Conservation (phyloP, 192 early-diverging fungal genomes). For the Chytriomyces hyalinus region DNA sequence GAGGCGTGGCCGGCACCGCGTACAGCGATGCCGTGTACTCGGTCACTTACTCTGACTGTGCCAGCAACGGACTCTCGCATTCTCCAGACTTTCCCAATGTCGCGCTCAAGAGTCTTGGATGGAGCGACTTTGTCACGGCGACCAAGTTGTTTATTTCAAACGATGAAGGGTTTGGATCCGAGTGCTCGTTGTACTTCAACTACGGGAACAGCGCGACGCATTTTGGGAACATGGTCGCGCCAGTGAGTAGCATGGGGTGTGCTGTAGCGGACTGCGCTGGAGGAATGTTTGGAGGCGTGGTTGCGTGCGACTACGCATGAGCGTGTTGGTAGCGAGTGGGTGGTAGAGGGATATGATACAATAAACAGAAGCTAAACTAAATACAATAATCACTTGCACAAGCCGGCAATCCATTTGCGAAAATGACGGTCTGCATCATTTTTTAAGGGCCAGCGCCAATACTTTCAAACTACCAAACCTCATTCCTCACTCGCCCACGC, state of each 20-base stretch:
- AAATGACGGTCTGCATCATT: not conserved
- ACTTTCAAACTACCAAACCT: not conserved
- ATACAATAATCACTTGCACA: not conserved
- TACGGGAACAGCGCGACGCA: not conserved
- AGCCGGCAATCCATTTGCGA: not conserved
- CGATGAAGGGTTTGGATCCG: conserved; percentile 13
- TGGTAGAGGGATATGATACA: not conserved
- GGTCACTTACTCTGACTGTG: not conserved
- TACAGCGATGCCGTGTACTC: conserved; percentile 20
- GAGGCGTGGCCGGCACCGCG: not conserved
- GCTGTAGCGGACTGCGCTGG: not conserved
- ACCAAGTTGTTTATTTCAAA: conserved; percentile 10
- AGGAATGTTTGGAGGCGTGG: not conserved
- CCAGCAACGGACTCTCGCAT: not conserved
- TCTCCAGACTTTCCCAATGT: conserved; percentile 13
- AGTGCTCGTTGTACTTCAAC: conserved; percentile 7
- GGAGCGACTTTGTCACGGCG: conserved; percentile 14
- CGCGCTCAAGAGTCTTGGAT: conserved; percentile 9
- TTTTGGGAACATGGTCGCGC: conserved; percentile 23
- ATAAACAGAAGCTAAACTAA: not conserved
- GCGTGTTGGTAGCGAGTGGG: not conserved
- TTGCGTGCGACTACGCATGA: conserved; percentile 28
- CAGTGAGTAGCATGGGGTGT: not conserved
- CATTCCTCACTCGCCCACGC: not conserved
- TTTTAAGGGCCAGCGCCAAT: not conserved